Conservation (phyloP, 176 grass and related monocot species). For the Melocanna baccifera region DNA sequence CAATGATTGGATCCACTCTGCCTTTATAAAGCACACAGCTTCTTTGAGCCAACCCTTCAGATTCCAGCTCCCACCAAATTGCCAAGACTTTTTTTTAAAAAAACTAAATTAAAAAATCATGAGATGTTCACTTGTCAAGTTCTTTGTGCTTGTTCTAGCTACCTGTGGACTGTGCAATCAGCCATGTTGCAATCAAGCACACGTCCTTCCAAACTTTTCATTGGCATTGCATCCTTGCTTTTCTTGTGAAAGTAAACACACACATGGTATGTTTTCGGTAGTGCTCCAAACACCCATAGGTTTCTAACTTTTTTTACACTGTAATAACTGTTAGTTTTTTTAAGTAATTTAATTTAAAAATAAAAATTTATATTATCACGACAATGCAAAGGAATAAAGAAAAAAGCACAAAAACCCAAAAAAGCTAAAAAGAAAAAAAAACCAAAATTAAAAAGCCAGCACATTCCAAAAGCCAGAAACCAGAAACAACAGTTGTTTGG, state of each 20-base stretch:
- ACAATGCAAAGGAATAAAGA: too few relatives aligned
- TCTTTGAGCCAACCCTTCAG: background rate
- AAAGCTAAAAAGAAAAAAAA: too few relatives aligned
- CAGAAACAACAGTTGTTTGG: too few relatives aligned
- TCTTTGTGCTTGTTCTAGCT: background rate
- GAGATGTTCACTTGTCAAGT: background rate
- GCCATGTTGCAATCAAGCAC: background rate
- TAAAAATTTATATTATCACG: too few relatives aligned
- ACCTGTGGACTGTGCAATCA: background rate
- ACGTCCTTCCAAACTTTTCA: background rate
- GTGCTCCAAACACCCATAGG: too few relatives aligned
- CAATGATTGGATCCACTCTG: background rate
- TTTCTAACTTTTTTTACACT: too few relatives aligned
- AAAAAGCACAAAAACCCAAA: too few relatives aligned
- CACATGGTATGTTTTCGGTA: background rate
- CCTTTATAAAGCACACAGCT: background rate
- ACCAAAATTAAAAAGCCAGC: too few relatives aligned
- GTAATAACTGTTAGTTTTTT: too few relatives aligned
- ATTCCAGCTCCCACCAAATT: background rate
- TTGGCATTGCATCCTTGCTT: background rate
- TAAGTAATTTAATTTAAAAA: too few relatives aligned
- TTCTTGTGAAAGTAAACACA: background rate
- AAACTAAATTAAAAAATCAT: background rate
- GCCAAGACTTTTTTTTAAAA: background rate
- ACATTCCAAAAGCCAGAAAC: too few relatives aligned